Percentiles rank a stretch among this genome's conserved stretches.
Conservation (phyloP, 2,329 filamentous ascomycete species). For the Monilinia laxa region DNA sequence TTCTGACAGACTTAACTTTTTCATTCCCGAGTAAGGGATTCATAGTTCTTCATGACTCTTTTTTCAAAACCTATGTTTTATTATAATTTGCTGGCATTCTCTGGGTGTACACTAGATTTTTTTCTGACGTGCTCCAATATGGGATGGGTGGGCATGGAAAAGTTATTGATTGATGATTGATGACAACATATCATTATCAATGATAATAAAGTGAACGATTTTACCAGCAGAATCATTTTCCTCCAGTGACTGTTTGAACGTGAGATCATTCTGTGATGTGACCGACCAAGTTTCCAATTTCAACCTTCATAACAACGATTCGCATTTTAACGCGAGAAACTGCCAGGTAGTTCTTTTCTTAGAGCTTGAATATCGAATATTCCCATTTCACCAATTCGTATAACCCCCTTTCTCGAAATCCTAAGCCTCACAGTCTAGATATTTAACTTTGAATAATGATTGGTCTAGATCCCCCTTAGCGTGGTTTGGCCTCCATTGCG, state of each 20-base stretch:
- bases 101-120: conserved; percentile 43
- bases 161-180: conserved; percentile 37
- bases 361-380: background rate
- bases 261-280: background rate
- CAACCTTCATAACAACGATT: too few relatives aligned
- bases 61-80: conserved; percentile 41
- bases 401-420: conserved; percentile 1
- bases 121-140: conserved; percentile 39
- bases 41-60: conserved; percentile 42
- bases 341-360: too few relatives aligned
- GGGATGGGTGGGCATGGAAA: conserved; percentile 40
- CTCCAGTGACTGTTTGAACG: background rate
- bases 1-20: conserved; percentile 38
- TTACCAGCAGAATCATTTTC: conserved; percentile 4
- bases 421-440: background rate
- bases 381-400: too few relatives aligned
- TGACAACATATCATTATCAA: conserved; percentile 29
- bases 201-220: conserved; percentile 27
- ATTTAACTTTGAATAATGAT: conserved; percentile 7
- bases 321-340: too few relatives aligned
- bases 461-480: conserved; percentile 20
- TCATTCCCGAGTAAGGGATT: conserved; percentile 30
- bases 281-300: background rate
- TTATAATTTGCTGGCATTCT: conserved; percentile 42
- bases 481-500: conserved; percentile 9